Evolutionary conservation across 108 stramenopile genomes (phyloP).

Genomic region (Stephanodiscus minutulus): DNA sequence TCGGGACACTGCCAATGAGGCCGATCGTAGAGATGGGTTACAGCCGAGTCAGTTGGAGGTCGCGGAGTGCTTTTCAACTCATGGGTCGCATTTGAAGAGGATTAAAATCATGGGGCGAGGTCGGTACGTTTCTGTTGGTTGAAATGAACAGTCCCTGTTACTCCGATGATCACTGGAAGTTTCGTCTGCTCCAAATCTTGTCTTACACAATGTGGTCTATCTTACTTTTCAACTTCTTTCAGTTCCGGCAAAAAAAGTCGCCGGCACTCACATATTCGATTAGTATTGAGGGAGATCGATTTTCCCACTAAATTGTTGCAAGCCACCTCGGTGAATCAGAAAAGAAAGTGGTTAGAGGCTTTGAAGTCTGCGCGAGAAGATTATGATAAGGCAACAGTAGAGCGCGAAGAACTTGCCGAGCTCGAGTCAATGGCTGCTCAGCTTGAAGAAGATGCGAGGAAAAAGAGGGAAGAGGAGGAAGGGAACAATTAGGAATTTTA

Average conservation of each 20-base stretch:
- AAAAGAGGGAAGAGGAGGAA: conserved; percentile 35
- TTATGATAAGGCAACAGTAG: conserved; percentile 56
- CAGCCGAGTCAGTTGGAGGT: conserved; percentile 82
- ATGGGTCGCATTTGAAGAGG: conserved; percentile 69
- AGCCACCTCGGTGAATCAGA: conserved; percentile 63
- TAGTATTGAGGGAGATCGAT: conserved; percentile 83
- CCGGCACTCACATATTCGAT: conserved; percentile 70
- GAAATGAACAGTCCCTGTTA: no score
- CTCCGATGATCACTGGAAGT: no score
- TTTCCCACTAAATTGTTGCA: conserved; percentile 74
- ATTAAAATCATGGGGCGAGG: conserved; percentile 83
- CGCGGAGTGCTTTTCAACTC: conserved; percentile 84
- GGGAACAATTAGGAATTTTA: background rate
- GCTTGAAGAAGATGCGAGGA: conserved; percentile 31
- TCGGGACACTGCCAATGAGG: conserved; percentile 68
- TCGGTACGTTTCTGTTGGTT: conserved; percentile 49
- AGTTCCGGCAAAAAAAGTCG: conserved; percentile 70
- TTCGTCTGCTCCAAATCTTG: background rate
- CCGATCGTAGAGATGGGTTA: conserved; percentile 70
- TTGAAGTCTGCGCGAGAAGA: conserved; percentile 69
- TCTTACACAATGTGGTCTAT: conserved; percentile 6
- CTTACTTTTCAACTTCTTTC: conserved; percentile 7
- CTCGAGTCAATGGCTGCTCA: conserved; percentile 54
- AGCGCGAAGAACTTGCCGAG: conserved; percentile 70
- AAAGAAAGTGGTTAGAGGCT: conserved; percentile 64